Evolutionary conservation across 2,329 filamentous ascomycete species (phyloP).

Genomic region (Aspergillus neoniger): DNA sequence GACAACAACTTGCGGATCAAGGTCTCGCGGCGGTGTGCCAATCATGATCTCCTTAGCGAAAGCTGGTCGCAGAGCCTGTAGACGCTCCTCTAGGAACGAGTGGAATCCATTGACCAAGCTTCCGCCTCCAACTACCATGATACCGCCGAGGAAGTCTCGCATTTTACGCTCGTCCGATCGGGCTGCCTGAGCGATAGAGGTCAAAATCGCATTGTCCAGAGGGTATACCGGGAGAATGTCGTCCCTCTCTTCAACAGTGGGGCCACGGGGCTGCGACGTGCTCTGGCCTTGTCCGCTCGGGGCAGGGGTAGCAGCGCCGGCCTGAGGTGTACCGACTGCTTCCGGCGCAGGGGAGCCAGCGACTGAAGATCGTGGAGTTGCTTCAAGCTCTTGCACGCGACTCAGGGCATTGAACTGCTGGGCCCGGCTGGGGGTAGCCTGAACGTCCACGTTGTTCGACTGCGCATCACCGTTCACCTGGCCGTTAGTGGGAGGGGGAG

Average conservation of each 20-base stretch:
- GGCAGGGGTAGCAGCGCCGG: conserved; percentile 47
- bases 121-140: conserved; percentile 87
- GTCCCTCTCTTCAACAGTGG: conserved; percentile 66
- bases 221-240: conserved; percentile 78
- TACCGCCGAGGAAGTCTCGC: conserved; percentile 82
- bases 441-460: conserved; percentile 30
- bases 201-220: conserved; percentile 86
- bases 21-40: conserved; percentile 75
- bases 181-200: conserved; percentile 82
- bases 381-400: conserved; percentile 68
- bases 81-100: conserved; percentile 76
- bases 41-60: conserved; percentile 68
- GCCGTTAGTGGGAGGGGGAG: conserved; percentile 37
- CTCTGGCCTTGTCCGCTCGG: conserved; percentile 30
- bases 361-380: conserved; percentile 80
- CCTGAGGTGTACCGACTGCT: conserved; percentile 66
- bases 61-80: conserved; percentile 66
- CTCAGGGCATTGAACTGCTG: conserved; percentile 70
- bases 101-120: conserved; percentile 79
- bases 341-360: conserved; percentile 87
- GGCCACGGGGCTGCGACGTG: conserved; percentile 41
- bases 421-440: conserved; percentile 51
- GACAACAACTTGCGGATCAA: conserved; percentile 94
- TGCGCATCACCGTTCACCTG: conserved; percentile 43
- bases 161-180: conserved; percentile 90